phyloP scores from a whole-genome alignment of 2,329 filamentous ascomycete genomes.

The Aspergillus sp. region DNA sequence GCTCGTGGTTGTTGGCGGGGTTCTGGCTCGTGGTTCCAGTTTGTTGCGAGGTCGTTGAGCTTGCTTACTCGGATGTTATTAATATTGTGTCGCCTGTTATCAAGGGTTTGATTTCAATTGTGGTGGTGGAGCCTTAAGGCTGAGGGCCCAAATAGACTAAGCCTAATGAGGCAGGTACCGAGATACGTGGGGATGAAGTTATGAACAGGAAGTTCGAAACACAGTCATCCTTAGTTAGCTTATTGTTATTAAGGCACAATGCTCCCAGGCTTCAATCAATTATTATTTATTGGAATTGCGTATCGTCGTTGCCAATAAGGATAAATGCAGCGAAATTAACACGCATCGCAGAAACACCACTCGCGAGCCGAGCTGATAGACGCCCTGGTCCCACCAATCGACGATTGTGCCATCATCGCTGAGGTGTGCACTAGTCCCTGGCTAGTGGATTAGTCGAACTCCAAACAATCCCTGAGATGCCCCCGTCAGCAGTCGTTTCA shows the following conservation, averaged over 20 bases:
- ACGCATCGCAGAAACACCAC: too few species aligned
- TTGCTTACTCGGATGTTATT: too few species aligned
- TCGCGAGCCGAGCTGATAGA: not conserved
- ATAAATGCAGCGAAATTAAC: not conserved
- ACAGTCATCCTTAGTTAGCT: not conserved
- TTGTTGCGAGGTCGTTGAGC: constrained; percentile 7
- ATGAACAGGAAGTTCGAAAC: too few species aligned
- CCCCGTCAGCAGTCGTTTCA: constrained; percentile 5
- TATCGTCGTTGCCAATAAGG: not conserved
- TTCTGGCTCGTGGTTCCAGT: constrained; percentile 1
- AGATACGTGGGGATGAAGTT: too few species aligned
- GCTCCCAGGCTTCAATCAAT: too few species aligned
- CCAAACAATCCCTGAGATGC: not conserved
- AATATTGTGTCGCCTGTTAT: too few species aligned
- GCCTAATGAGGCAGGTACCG: not conserved
- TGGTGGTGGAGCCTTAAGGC: not conserved
- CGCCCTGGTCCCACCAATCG: constrained; percentile 1
- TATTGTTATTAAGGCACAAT: not conserved
- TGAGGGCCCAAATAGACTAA: not conserved
- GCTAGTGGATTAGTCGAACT: constrained; percentile 3
- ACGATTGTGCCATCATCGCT: not conserved
- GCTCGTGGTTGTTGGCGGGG: constrained; percentile 7
- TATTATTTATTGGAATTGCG: not conserved
- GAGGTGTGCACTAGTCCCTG: not conserved
- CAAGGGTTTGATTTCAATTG: not conserved